Evolutionary conservation across 257 asterid genomes (phyloP), one percentile per base, ranked within the genome.

Genomic region (Rauvolfia tetraphylla): DNA sequence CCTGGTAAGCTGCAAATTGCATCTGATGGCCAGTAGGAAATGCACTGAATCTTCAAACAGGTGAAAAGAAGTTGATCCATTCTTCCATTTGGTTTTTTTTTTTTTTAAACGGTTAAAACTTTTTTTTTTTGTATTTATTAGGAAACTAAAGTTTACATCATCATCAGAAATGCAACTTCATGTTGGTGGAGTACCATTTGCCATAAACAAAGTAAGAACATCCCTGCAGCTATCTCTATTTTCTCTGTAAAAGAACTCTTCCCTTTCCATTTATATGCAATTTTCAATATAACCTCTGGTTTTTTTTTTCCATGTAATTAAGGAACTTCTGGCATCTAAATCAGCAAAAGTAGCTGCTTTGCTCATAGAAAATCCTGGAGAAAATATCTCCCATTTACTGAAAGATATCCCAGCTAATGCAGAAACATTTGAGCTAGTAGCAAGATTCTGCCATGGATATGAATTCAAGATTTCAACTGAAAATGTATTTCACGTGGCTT

Each of bases 391-490:
- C 66, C 68, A 39, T 49, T 63, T 87, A 0, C 86, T 95, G 36
- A 72, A 71, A 2, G 95, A 91, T n/a, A 81, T 87, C 72, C 91
- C 95, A 0, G 83, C 85, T 7, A 93, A 89, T 75, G 79, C 87
- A 59, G 96, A 88, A 46, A 82, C 92, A 0, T 78, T 95, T 65
- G 98, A 92, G 85, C 85, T 88, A 6, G 86, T 92, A 0, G 90
- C 84, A n/a, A 86, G 91, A 76, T 95, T 92, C 87, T 95, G 98
- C 80, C 91, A 91, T 59, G 98, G 98, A 57, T 91, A 42, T 31
- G 86, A 86, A 5, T 49, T 89, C 77, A 73, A 65, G 51, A 81
- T 95, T 7, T 81, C 93, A 1, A 48, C 90, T 3, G 90, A 91
- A 58, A 92, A 95, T 76, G 88, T 85, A 0, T 78, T 90, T 20